Base-by-base conservation (phyloP, 805 yeast species). In the fission yeast (Schizosaccharomyces pombe) region DNA sequence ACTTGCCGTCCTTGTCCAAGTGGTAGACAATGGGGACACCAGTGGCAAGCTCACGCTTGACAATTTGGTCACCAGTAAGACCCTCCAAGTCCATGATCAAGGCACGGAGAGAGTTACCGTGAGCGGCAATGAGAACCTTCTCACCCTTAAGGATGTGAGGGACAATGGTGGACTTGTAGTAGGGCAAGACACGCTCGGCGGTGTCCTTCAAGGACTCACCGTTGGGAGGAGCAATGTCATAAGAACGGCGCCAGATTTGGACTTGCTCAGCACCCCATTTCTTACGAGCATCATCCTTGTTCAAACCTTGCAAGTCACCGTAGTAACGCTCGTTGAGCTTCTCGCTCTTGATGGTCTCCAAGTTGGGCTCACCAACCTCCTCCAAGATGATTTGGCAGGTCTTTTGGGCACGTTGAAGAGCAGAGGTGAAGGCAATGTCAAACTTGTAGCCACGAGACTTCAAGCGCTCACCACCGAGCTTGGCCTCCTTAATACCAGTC, bases 301-400 rank as follows among this genome's bases (percentile, higher is more conserved):
- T 93, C 76, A 89, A 86, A 71, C 97, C 97, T 75, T 89, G 96
- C 66, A 87, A 78, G 63, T 85, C 96, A 78, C 97, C 97, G 75
- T 87, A 87, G 73, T 87, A 96, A 78, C 97, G 91, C 76, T 87
- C 97, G 75, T 87, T 87, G 70, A 87, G 78, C 78, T 96, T 83
- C 96, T 96, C 89, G 56, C 89, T 77, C 77, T 96, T 84, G 71
- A 80, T 78, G 64, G 83, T 93, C 66, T 93, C 95, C 62, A 87
- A 77, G 77, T 79, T 87, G 62, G 85, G 72, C 68, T 86, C 84
- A 72, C 86, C 96, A 57, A 96, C 89, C 60, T 74, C 69, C 58
- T 82, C 85, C 62, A 87, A 75, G 57, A 95, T 95, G 69, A 89
- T 77, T 82, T 87, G 82, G 63, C 96, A 95, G 60, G 97, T 87